Evolutionary conservation across 179 eudicot species (phyloP), one percentile per base, ranked within the genome.

Genomic region (Nepenthes alata): DNA sequence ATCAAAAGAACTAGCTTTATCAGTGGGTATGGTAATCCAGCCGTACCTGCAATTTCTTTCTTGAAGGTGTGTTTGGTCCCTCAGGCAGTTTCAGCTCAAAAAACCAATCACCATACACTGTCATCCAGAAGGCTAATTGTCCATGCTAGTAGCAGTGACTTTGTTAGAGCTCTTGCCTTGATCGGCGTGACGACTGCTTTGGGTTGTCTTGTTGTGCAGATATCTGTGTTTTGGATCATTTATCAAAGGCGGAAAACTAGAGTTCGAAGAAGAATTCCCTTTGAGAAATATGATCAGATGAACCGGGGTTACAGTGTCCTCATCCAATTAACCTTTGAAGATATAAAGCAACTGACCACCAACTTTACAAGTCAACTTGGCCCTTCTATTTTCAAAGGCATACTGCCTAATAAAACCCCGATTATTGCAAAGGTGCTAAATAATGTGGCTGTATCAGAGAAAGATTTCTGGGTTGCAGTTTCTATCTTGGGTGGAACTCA

Each of bases 41-140:
- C 77, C 41, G 61, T 47, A 64, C 15, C 70, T 67, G 63, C 89
- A 1, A 65, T 72, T 12, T 81, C 89, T 37, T 84, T 70, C 78
- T 64, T 81, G 70, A 81, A 84, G 71, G 79, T 73, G 1, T 84
- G 89, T 58, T 75, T 72, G 48, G 82, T 81, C 48, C 89, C 89
- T 48, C 82, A 76, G 66, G 89, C 86, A 35, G 89, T 78, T 53
- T 65, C 81, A 50, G 77, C 88, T 49, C 73, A 48, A 54, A 75
- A 75, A 44, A 67, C 81, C 12, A 54, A 63, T 52, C 70, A 78
- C 37, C 58, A 62, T 47, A 65, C 14, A 35, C 48, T 72, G 41
- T 54, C 69, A 14, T 59, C 78, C 6, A 64, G 61, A 39, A 55
- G 70, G 47, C 65, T 44, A 44, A 35, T 55, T 35, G 53, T 58